Percentiles rank a stretch among this genome's conserved stretches.
Conservation (phyloP, 1,284 basidiomycete species). For the Termitomyces sp. region DNA sequence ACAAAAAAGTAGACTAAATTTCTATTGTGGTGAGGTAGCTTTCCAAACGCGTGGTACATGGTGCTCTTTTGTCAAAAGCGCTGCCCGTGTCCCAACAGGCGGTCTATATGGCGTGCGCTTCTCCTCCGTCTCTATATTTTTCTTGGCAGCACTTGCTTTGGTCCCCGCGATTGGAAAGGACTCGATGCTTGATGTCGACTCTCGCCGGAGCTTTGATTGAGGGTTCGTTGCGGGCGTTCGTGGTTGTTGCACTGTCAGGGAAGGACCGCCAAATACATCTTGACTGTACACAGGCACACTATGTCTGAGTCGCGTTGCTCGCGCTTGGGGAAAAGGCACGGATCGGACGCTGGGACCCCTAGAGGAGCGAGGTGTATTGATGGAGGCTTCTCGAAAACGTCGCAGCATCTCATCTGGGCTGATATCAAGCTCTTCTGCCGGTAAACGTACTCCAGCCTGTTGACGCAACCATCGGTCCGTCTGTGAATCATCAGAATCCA, state of each 20-base stretch:
- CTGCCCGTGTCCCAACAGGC: slow-evolving; percentile 34
- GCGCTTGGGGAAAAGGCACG: background rate
- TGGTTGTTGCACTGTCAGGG: slow-evolving; percentile 1
- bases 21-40: background rate
- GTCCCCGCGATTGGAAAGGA: slow-evolving; percentile 36
- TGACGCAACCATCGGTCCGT: slow-evolving; percentile 17
- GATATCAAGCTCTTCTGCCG: slow-evolving; percentile 1
- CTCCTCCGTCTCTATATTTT: slow-evolving; percentile 26
- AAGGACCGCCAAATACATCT: background rate
- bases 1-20: background rate
- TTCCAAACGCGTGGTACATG: background rate
- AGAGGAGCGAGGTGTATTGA: background rate
- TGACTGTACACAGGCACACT: slow-evolving; percentile 3
- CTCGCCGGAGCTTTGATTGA: slow-evolving; percentile 5
- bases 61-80: slow-evolving; percentile 3
- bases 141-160: slow-evolving; percentile 32
- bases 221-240: slow-evolving; percentile 2
- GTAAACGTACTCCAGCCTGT: background rate
- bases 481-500: slow-evolving; percentile 31
- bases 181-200: slow-evolving; percentile 27
- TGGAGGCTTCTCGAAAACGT: slow-evolving; percentile 6
- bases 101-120: slow-evolving; percentile 35
- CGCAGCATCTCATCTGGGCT: slow-evolving; percentile 10
- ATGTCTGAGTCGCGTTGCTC: background rate
- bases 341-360: slow-evolving; percentile 1